Evolutionary conservation across 2,329 filamentous ascomycete species (phyloP).

Genomic region (Pochonia chlamydosporia): DNA sequence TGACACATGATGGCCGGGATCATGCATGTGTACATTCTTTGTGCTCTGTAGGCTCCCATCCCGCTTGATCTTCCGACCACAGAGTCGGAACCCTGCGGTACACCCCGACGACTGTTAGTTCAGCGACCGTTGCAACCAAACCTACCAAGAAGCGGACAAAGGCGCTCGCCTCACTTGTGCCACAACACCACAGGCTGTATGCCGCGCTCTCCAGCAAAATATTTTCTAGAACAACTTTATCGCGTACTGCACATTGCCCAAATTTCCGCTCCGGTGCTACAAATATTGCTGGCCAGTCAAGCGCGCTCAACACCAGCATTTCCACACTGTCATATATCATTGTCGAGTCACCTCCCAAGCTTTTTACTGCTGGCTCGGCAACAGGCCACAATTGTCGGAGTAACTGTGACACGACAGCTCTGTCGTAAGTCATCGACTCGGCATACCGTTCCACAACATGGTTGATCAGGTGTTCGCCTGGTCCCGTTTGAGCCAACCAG

Average conservation of each 20-base stretch:
- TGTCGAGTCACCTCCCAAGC: not conserved
- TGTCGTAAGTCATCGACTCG: not conserved
- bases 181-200: not conserved
- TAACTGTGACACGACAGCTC: not conserved
- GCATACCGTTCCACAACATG: not conserved
- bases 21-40: not conserved
- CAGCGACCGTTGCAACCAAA: not conserved
- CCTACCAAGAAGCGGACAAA: not conserved
- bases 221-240: not conserved
- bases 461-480: not conserved
- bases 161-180: not conserved
- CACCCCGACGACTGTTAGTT: not conserved
- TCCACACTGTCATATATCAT: not conserved
- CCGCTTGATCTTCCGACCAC: not conserved
- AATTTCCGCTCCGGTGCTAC: not conserved
- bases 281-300: not conserved
- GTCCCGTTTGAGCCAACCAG: not conserved
- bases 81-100: not conserved
- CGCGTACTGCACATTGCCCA: not conserved
- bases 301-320: not conserved
- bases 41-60: not conserved
- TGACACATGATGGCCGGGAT: no score
- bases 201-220: not conserved
- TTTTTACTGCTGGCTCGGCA: not conserved
- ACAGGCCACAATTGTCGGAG: not conserved